These are phyloP conservation scores for Gymnopus androsaceus DNA, from an alignment of 1,284 basidiomycete genomes.

Conservation along the genomic window DNA sequence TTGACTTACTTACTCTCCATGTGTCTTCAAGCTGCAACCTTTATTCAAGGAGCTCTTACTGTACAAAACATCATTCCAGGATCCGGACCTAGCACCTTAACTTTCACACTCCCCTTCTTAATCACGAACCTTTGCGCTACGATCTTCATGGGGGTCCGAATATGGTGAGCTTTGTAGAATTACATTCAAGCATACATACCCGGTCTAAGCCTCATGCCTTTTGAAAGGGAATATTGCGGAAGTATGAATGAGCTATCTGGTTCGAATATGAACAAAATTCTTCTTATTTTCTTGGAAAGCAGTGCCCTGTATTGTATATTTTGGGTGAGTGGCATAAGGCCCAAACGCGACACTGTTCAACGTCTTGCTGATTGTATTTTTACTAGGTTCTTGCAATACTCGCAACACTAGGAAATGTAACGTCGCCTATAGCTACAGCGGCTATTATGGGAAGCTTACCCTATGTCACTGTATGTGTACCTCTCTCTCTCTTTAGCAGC, in stretches of 20 bases:
- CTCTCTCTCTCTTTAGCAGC: background rate
- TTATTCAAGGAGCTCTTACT: background rate
- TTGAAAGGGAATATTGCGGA: constrained; percentile 12
- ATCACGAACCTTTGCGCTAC: constrained; percentile 18
- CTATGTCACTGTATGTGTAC: background rate
- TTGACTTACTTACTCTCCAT: background rate
- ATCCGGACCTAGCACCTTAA: constrained; percentile 10
- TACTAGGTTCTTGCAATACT: background rate
- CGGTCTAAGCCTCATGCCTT: no score
- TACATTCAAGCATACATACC: no score
- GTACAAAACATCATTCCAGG: background rate
- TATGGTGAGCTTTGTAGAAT: constrained; percentile 14
- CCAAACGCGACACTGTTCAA: no score
- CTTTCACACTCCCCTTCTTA: constrained; percentile 13
- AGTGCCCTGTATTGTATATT: constrained; percentile 15
- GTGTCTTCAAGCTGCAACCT: constrained; percentile 2
- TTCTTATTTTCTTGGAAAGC: constrained; percentile 16
- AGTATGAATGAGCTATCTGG: constrained; percentile 12
- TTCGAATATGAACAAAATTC: constrained; percentile 9
- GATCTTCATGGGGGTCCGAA: constrained; percentile 5
- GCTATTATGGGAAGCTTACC: background rate
- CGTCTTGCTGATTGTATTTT: background rate
- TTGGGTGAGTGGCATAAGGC: constrained; percentile 6
- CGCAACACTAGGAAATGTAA: background rate
- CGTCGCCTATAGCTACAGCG: background rate